These are phyloP conservation scores for Ustilago tritici DNA, from an alignment of 1,284 basidiomycete species.

Conservation along the genomic window DNA sequence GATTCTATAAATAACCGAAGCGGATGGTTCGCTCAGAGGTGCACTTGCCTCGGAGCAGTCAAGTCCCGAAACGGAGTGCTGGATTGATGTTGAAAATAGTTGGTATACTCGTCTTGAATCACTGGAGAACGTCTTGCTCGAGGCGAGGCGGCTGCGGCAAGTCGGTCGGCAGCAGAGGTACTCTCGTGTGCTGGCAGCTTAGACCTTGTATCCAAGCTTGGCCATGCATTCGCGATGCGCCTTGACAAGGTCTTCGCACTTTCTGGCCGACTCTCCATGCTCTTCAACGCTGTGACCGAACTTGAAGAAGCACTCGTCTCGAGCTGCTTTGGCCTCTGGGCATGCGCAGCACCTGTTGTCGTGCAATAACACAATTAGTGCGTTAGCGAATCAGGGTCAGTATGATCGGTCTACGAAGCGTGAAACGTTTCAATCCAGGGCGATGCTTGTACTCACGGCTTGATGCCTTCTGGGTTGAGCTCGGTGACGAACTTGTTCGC, in stretches of 20 bases:
- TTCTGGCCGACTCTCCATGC: constrained; percentile 76
- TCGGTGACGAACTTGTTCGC: constrained; percentile 60
- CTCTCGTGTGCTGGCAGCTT: neutral
- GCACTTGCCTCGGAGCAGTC: neutral
- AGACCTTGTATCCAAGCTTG: constrained; percentile 71
- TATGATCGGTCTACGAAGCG: neutral
- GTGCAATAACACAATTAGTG: neutral
- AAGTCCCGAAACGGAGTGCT: neutral
- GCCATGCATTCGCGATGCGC: constrained; percentile 91
- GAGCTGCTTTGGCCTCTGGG: constrained; percentile 87
- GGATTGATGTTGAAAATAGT: too few relatives aligned
- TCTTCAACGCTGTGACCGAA: constrained; percentile 74
- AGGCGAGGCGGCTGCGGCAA: neutral
- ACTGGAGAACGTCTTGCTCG: neutral
- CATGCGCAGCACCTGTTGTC: constrained; percentile 84
- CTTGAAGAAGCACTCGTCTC: constrained; percentile 93
- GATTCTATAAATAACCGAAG: neutral
- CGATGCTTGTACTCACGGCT: constrained; percentile 79
- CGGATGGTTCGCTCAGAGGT: too few relatives aligned
- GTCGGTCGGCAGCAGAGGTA: neutral
- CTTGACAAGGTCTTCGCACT: constrained; percentile 83
- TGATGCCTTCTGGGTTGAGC: constrained; percentile 87
- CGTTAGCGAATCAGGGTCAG: neutral
- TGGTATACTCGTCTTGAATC: constrained; percentile 11
- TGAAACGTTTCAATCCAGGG: neutral